These are phyloP conservation scores for Ganoderma lucidum DNA, from an alignment of 1,284 basidiomycete species.

Conservation along the genomic window DNA sequence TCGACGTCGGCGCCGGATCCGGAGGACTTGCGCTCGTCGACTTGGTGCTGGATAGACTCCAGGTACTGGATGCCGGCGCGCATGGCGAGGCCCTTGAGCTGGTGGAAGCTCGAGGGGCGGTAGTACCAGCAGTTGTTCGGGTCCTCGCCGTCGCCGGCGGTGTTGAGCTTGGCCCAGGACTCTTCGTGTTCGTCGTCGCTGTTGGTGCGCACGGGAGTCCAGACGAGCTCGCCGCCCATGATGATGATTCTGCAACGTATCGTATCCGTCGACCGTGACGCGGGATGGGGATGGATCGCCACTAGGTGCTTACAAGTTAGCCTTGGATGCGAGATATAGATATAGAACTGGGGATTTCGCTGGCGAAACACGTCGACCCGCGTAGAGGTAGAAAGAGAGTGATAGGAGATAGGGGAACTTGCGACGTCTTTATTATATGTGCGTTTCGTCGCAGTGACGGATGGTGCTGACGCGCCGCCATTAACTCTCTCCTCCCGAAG, in stretches of 20 bases:
- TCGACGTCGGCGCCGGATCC: neutral
- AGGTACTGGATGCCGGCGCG: neutral
- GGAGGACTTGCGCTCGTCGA: neutral
- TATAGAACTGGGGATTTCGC: no score
- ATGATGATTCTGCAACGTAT: neutral
- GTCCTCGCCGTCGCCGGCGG: neutral
- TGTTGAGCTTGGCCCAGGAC: neutral
- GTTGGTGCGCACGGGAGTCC: neutral
- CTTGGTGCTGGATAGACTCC: neutral
- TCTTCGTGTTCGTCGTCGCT: neutral
- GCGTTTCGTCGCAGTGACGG: no score
- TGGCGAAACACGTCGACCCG: no score
- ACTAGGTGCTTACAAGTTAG: no score
- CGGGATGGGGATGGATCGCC: no score
- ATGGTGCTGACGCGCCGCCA: no score
- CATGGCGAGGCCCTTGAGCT: neutral
- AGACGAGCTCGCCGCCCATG: neutral
- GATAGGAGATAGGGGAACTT: no score
- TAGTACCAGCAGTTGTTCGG: neutral
- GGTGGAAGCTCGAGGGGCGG: neutral
- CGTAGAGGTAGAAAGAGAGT: no score
- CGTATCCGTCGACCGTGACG: neutral
- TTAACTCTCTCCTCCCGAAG: no score
- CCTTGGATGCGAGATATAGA: no score
- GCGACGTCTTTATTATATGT: no score